Base-by-base conservation (phyloP, 139 green algal genomes). In the Coelastrella sp. region DNA sequence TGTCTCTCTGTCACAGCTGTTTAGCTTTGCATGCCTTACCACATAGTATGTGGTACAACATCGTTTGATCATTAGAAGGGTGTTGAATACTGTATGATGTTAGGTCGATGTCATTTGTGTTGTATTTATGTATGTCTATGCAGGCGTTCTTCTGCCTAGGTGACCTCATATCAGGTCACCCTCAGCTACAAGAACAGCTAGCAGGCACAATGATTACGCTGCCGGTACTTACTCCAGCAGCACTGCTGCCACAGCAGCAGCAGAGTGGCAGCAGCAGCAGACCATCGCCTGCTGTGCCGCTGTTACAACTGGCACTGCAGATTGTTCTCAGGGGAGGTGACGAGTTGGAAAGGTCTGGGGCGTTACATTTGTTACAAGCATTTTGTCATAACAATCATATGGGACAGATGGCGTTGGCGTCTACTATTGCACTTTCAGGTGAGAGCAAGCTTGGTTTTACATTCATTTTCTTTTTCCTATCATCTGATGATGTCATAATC, bases 301-400 rank as follows among this genome's bases (percentile, higher is more conserved):
- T 74, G 64, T 35, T 74, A 27, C 76, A 74, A 40, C 37, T 40
- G 3, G 71, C 60, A 19, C 30, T 91, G 76, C 77, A 82, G 50
- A 35, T 87, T n/a, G 83, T 73, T 1, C 63, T 93, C 85, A 74
- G 81, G 19, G 79, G 67, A 43, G 19, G 11, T 0, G 83, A 88
- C 45, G 74, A 63, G 21, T n/a, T 57, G 8, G 88, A 91, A 79
- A 50, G 87, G 0, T 34, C 81, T 27, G 89, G 82, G 0, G 89
- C 89, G 34, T 64, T 77, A 25, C 81, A 87, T 30, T 35, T 93
- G 72, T 45, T 94, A 3, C 40, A 41, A 0, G 64, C 64, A 66
- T 93, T 91, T 71, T 93, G 90, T 75, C 32, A 34, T 6, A 87
- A 79, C 30, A 92, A 93, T 57, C 23, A 40, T 9, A 77, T 90